phyloP scores from a whole-genome alignment of 148 eudicot species.

The Rhododendron griersonianum region DNA sequence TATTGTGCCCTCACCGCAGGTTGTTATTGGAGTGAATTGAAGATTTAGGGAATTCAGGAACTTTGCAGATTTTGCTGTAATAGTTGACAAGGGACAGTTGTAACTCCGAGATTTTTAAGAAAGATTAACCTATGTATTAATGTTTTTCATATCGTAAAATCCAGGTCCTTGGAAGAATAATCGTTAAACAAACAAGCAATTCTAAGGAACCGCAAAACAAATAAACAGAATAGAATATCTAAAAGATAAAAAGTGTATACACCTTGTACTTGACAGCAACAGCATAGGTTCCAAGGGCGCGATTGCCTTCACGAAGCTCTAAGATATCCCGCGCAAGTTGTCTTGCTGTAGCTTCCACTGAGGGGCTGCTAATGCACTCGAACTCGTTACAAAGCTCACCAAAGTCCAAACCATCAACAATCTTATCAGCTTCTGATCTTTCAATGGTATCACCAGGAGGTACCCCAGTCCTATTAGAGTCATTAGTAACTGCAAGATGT shows the following conservation, averaged over 20 bases:
- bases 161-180: neutral
- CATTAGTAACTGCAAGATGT: conserved; percentile 51
- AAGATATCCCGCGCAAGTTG: conserved; percentile 94
- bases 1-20: neutral
- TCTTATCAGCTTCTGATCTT: conserved; percentile 56
- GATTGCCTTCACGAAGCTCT: conserved; percentile 81
- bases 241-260: neutral
- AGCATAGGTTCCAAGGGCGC: conserved; percentile 84
- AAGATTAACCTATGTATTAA: neutral
- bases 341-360: conserved; percentile 89
- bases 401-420: conserved; percentile 81
- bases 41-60: neutral
- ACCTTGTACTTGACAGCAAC: conserved; percentile 84
- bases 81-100: neutral
- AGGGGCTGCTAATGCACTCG: conserved; percentile 92
- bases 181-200: neutral
- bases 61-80: neutral
- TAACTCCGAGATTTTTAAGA: neutral
- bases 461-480: conserved; percentile 40
- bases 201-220: neutral
- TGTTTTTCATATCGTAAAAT: neutral
- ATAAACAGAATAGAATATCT: neutral
- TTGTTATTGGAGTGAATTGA: neutral
- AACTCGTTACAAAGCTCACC: conserved; percentile 91
- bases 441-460: conserved; percentile 23